Evolutionary conservation across 2,329 filamentous ascomycete species (phyloP).

Genomic region (Exophiala sp.): DNA sequence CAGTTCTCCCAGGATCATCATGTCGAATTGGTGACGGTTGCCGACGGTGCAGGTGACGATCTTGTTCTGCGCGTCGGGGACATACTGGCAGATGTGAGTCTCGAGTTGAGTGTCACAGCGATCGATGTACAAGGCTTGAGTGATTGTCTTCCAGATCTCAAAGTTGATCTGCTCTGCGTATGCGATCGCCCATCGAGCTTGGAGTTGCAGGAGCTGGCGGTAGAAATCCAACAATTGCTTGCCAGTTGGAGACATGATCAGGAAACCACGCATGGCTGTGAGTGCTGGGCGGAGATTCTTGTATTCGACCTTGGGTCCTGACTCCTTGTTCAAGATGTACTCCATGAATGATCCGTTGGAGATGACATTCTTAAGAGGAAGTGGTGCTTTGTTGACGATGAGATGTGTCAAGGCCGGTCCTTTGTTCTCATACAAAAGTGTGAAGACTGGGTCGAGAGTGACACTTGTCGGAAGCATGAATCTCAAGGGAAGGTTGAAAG

Average conservation of each 20-base stretch:
- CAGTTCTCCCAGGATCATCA: neutral
- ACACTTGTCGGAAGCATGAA: neutral
- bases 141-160: constrained; percentile 17
- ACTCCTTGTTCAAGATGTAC: constrained; percentile 13
- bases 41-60: constrained; percentile 1
- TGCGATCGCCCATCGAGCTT: constrained; percentile 14
- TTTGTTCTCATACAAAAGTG: constrained; percentile 21
- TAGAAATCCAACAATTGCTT: constrained; percentile 17
- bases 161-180: constrained; percentile 9
- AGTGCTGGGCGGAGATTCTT: constrained; percentile 14
- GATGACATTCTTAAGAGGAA: constrained; percentile 7
- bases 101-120: constrained; percentile 12
- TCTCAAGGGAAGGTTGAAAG: constrained; percentile 17
- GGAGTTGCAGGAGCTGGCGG: constrained; percentile 14
- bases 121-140: constrained; percentile 12
- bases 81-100: constrained; percentile 5
- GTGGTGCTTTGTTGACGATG: constrained; percentile 10
- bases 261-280: constrained; percentile 13
- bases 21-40: constrained; percentile 4
- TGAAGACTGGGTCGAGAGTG: constrained; percentile 15
- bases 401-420: constrained; percentile 9
- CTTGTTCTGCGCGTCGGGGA: constrained; percentile 5
- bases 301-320: constrained; percentile 18
- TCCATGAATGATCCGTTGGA: constrained; percentile 3
- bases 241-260: constrained; percentile 9